Evolutionary conservation across 768 basidiomycete species (phyloP).

Genomic region (Rhodotorula taiwanensis): DNA sequence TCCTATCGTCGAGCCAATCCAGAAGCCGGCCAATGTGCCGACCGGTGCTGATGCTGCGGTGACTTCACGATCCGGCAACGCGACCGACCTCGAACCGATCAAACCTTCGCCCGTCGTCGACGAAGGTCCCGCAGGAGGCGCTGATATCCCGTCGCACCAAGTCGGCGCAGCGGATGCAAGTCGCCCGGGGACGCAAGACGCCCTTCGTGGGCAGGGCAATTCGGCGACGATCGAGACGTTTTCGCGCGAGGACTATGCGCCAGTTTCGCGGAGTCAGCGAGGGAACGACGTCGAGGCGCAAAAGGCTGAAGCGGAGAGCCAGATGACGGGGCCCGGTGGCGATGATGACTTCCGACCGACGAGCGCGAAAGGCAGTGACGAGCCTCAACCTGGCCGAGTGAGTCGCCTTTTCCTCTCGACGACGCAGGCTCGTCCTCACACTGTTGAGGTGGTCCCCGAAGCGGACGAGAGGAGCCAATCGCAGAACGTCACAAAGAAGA

Average conservation of each 20-base stretch:
- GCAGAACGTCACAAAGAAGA: too few relatives aligned
- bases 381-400: conserved; percentile 10
- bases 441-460: too few relatives aligned
- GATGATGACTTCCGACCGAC: not conserved
- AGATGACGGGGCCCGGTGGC: not conserved
- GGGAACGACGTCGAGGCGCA: not conserved
- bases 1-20: not conserved
- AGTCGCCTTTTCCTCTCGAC: not conserved
- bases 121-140: not conserved
- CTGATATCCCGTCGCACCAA: not conserved
- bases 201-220: conserved; percentile 19
- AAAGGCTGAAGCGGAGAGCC: not conserved
- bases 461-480: too few relatives aligned
- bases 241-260: conserved; percentile 12
- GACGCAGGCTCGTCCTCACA: too few relatives aligned
- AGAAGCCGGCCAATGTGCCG: too few relatives aligned
- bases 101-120: not conserved
- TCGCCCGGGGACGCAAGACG: conserved; percentile 20
- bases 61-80: too few relatives aligned
- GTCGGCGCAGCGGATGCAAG: too few relatives aligned
- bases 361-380: not conserved
- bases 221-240: not conserved
- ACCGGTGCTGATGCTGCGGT: too few relatives aligned
- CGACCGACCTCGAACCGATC: not conserved
- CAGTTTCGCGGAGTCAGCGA: conserved; percentile 1